Evolutionary conservation across 805 yeast genomes (phyloP), one percentile per base, ranked within the genome.

Genomic region (Ogataea methanolica): DNA sequence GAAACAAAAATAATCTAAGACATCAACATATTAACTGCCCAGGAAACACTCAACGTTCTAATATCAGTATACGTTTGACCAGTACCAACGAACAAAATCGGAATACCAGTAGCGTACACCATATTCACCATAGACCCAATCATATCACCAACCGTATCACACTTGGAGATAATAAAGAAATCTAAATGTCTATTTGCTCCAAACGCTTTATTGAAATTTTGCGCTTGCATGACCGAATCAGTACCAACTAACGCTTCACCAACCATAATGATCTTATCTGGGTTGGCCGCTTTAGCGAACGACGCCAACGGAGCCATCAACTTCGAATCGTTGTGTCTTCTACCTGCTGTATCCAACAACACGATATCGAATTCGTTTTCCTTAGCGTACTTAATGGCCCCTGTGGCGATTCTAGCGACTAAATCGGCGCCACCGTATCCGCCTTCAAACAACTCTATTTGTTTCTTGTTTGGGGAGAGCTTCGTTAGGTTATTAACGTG

Each of bases 241-340:
- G 98, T 91, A 16, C 99, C 99, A 1, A 92, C 98, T 36, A 92
- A 72, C 0, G 99, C 99, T 67, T 92, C 99, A 38, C 97, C 98
- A 17, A 92, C 99, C 98, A 94, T 94, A 61, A 92, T 91, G 59
- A 92, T 92, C 65, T 88, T 92, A 68, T 92, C 94, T 0, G 98
- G 99, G 43, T 88, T 78, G 2, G 98, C 98, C 43, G 95, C 91
- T 59, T 87, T 89, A 16, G 97, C 98, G 66, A 92, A 92, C 47
- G 92, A 88, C 56, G 90, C 95, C 54, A 92, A 71, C 7, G 97
- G 96, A 0, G 97, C 92, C 99, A 92, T 92, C 52, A 92, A 74
- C 48, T 92, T 83, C 16, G 94, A 85, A 65, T 94, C 97, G 56
- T 92, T 89, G 62, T 94, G 99, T 47, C 98, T 82, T 71, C 99